Evolutionary conservation across 2,329 filamentous ascomycete genomes (phyloP).

Genomic region (Cadophora sp.): DNA sequence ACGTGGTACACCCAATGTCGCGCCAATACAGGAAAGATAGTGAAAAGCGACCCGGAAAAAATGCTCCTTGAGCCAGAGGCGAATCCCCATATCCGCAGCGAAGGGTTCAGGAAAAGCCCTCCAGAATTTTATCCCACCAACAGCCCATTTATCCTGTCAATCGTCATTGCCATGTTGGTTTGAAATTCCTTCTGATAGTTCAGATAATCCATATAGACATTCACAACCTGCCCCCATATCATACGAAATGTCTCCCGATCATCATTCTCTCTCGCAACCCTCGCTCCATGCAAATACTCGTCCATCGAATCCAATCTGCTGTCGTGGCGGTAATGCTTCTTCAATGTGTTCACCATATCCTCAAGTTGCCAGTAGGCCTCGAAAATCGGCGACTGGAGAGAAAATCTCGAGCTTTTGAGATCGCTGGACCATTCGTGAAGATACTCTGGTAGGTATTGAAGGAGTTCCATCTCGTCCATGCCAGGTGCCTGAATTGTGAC

Average conservation of each 20-base stretch:
- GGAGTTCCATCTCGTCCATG: background rate
- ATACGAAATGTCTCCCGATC: background rate
- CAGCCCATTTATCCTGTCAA: conserved; percentile 5
- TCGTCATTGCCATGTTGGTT: background rate
- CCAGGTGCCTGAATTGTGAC: background rate
- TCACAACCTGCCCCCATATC: background rate
- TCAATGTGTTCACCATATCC: background rate
- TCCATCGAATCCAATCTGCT: background rate
- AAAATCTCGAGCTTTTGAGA: background rate
- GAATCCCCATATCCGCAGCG: too few relatives aligned
- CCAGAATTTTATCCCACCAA: background rate
- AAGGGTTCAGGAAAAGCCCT: background rate
- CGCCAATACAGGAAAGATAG: too few relatives aligned
- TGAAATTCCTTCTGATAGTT: conserved; percentile 4
- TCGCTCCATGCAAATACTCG: background rate
- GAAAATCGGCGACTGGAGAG: background rate
- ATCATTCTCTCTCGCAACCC: background rate
- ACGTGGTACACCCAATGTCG: too few relatives aligned
- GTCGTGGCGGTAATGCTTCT: background rate
- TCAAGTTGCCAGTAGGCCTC: conserved; percentile 9
- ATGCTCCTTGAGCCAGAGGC: too few relatives aligned
- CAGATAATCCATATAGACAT: background rate
- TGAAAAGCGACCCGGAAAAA: too few relatives aligned
- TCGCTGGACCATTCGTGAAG: background rate
- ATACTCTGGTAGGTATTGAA: background rate